Conservation (phyloP, 345 rosid species). For the Populus davidiana region DNA sequence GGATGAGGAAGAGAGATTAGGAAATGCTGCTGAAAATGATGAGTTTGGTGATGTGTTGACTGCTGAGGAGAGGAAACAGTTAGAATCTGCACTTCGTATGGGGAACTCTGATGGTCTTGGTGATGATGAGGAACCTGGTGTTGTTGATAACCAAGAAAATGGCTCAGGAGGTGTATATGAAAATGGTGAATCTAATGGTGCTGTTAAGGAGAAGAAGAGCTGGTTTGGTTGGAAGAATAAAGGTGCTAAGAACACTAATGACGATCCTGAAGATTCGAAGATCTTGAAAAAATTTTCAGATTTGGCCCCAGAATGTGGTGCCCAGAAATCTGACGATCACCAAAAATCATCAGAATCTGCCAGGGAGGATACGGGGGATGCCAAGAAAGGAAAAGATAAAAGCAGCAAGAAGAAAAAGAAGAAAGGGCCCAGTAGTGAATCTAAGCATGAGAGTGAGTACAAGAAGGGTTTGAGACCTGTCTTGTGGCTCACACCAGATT, state of each 20-base stretch:
- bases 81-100: slow-evolving; percentile 67
- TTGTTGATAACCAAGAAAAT: slow-evolving; percentile 53
- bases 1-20: slow-evolving; percentile 68
- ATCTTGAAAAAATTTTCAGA: slow-evolving; percentile 65
- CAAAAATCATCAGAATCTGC: slow-evolving; percentile 55
- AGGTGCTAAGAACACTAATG: slow-evolving; percentile 49
- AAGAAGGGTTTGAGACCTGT: slow-evolving; percentile 96
- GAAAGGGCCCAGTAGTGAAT: slow-evolving; percentile 50
- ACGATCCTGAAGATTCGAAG: slow-evolving; percentile 68
- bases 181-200: slow-evolving; percentile 54
- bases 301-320: slow-evolving; percentile 64
- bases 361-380: slow-evolving; percentile 57
- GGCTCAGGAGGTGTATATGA: slow-evolving; percentile 52
- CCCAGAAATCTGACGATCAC: slow-evolving; percentile 51
- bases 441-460: slow-evolving; percentile 80
- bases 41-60: slow-evolving; percentile 82
- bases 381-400: slow-evolving; percentile 76
- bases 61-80: slow-evolving; percentile 82
- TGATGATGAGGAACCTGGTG: slow-evolving; percentile 72
- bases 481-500: slow-evolving; percentile 91
- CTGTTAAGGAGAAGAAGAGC: slow-evolving; percentile 78
- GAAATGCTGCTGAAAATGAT: slow-evolving; percentile 53
- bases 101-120: slow-evolving; percentile 62
- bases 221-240: slow-evolving; percentile 97
- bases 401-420: slow-evolving; percentile 76